Conservation (phyloP, 495 filamentous ascomycete species). For the Thermothielavioides terrestris region DNA sequence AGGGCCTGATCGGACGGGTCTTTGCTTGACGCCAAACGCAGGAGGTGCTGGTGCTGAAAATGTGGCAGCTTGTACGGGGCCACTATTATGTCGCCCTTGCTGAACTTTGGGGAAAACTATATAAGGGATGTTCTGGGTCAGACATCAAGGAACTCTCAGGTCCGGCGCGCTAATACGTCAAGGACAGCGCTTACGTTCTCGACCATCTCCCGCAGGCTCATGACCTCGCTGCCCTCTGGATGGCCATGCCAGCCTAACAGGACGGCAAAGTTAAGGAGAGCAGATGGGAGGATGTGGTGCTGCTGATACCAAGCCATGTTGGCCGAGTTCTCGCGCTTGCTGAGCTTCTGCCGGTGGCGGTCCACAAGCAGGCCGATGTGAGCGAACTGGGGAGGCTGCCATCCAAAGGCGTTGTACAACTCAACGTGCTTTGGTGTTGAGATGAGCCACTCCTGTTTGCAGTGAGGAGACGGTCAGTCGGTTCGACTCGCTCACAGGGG, state of each 20-base stretch:
- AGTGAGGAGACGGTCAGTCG: background rate
- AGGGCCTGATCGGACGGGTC: background rate
- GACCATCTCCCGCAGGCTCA: conserved; percentile 61
- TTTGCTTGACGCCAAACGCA: conserved; percentile 9
- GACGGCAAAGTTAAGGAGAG: conserved; percentile 74
- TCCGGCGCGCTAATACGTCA: background rate
- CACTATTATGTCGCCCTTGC: conserved; percentile 79
- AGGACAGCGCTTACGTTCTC: conserved; percentile 41
- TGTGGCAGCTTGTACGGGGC: conserved; percentile 71
- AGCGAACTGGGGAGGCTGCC: conserved; percentile 73
- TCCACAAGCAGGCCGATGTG: conserved; percentile 85
- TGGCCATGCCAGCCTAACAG: conserved; percentile 63
- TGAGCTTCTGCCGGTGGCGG: conserved; percentile 68
- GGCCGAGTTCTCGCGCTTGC: conserved; percentile 71
- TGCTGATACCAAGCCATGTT: conserved; percentile 61
- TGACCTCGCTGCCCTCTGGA: conserved; percentile 45
- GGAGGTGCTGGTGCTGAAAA: conserved; percentile 64
- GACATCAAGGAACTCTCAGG: conserved; percentile 41
- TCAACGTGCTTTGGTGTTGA: conserved; percentile 84
- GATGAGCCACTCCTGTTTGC: conserved; percentile 73
- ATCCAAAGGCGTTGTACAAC: conserved; percentile 81
- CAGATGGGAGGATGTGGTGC: conserved; percentile 59
- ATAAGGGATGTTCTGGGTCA: background rate
- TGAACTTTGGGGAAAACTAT: conserved; percentile 75
- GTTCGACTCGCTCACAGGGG: background rate